phyloP scores from a whole-genome alignment of 2,329 filamentous ascomycete species.

The Pestalotiopsis sp. region DNA sequence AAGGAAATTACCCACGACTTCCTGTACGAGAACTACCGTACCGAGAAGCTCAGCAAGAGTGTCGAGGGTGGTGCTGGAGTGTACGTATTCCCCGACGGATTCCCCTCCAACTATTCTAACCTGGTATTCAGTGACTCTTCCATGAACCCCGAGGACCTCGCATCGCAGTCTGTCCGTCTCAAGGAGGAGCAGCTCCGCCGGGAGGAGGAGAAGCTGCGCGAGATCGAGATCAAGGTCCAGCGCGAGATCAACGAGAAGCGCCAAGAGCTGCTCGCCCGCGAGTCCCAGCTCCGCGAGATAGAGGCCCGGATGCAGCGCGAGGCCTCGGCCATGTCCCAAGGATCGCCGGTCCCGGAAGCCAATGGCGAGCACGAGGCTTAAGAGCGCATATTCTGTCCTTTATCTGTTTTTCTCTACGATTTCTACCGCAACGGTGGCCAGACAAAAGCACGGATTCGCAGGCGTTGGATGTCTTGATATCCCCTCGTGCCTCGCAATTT shows the following conservation, averaged over 20 bases:
- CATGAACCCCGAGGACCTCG: slow-evolving; percentile 97
- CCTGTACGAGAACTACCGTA: slow-evolving; percentile 99
- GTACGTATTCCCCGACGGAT: slow-evolving; percentile 61
- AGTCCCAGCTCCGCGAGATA: slow-evolving; percentile 98
- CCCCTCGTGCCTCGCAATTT: slow-evolving; percentile 23
- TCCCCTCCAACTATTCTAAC: slow-evolving; percentile 30
- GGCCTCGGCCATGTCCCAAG: slow-evolving; percentile 56
- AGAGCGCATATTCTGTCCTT: slow-evolving; percentile 25
- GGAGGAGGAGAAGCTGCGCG: slow-evolving; percentile 99
- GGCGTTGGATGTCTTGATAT: slow-evolving; percentile 35
- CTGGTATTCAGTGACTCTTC: slow-evolving; percentile 67
- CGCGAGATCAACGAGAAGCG: slow-evolving; percentile 99
- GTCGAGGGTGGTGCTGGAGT: slow-evolving; percentile 86
- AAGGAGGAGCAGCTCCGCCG: slow-evolving; percentile 99
- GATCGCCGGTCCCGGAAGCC: slow-evolving; percentile 46
- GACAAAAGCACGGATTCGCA: slow-evolving; percentile 27
- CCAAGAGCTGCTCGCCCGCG: slow-evolving; percentile 94
- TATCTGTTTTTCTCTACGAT: slow-evolving; percentile 25
- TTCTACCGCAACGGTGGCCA: slow-evolving; percentile 27
- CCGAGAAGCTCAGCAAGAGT: slow-evolving; percentile 99
- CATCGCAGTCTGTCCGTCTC: slow-evolving; percentile 94
- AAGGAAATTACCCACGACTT: slow-evolving; percentile 99
- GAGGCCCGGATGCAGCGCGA: slow-evolving; percentile 96
- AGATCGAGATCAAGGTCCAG: slow-evolving; percentile 99
- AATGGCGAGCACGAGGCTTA: slow-evolving; percentile 59